Evolutionary conservation across 441 rosid species (phyloP), one percentile per base, ranked within the genome.

Genomic region (Populus tomentosa): DNA sequence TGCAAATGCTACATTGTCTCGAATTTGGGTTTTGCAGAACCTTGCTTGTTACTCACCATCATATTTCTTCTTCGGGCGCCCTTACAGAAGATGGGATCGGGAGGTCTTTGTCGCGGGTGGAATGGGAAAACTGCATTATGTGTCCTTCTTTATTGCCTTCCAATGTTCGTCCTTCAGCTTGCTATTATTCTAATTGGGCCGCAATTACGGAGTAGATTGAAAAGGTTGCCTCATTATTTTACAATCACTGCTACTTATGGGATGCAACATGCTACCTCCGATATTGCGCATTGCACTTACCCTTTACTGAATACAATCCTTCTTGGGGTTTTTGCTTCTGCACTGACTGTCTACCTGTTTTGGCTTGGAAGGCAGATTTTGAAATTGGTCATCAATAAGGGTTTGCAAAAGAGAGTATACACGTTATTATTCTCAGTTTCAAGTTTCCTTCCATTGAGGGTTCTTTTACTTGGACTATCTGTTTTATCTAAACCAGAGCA

Each of bases 11-110:
- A 96, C 86, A 88, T 96, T 35, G 88, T 92, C 59, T 96, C 97
- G n/a, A 96, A 88, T 86, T 84, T 92, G 72, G 99, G 99, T 64
- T 96, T 96, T 85, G 95, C 99, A 61, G 99, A 96, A 86, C 99
- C 98, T 76, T 94, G 98, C 82, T 85, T 96, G 69, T 91, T 92
- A 85, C 91, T 96, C 36, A 91, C 96, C 11, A 88, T 94, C 4
- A 86, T 91, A 84, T 90, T 94, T 86, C 95, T 96, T 23, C 90
- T 96, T 24, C 97, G 98, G 2, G 98, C 98, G 10, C 93, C 99
- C n/a, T 87, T 96, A 77, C 92, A 92, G 85, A 85, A 64, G 75
- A 87, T 87, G 90, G 92, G 91, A 33, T 84, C 92, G 0, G 98
- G 98, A 66, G 87, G 86, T 66, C 79, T 92, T 71, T 86, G 90